phyloP scores from a whole-genome alignment of 768 basidiomycete species.

The Leucocoprinus birnbaumii region DNA sequence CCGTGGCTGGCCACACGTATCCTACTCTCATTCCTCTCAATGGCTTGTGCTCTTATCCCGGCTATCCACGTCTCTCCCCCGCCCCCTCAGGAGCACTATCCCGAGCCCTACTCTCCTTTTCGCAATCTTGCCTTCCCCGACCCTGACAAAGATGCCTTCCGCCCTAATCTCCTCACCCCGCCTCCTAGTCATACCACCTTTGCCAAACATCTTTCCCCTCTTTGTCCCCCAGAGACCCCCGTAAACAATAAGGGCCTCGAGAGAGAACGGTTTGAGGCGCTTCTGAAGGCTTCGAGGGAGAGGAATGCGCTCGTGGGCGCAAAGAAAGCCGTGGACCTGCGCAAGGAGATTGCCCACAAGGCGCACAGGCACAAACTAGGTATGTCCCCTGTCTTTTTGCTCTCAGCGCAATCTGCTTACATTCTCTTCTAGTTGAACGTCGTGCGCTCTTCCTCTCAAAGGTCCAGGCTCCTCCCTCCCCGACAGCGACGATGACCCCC shows the following conservation, averaged over 20 bases:
- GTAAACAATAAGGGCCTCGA: slow-evolving; percentile 52
- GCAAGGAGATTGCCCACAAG: slow-evolving; percentile 73
- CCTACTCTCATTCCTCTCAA: slow-evolving; percentile 26
- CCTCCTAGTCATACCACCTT: slow-evolving; percentile 45
- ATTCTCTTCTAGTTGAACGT: slow-evolving; percentile 52
- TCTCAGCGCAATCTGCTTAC: not conserved
- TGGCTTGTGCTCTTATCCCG: slow-evolving; percentile 52
- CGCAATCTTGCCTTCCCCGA: slow-evolving; percentile 26
- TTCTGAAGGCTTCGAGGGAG: slow-evolving; percentile 61
- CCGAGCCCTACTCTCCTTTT: slow-evolving; percentile 67
- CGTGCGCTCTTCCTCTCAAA: slow-evolving; percentile 76
- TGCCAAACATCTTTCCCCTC: slow-evolving; percentile 45
- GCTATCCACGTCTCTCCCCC: slow-evolving; percentile 70
- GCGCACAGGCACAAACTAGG: slow-evolving; percentile 73
- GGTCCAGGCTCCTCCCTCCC: slow-evolving; percentile 63
- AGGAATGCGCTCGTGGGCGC: slow-evolving; percentile 41
- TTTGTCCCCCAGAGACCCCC: slow-evolving; percentile 38
- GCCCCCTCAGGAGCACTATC: slow-evolving; percentile 45
- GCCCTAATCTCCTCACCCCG: slow-evolving; percentile 57
- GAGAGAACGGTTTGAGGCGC: slow-evolving; percentile 56
- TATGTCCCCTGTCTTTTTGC: slow-evolving; percentile 32
- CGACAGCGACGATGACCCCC: slow-evolving; percentile 52
- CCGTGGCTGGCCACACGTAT: slow-evolving; percentile 25
- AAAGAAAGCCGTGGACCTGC: slow-evolving; percentile 52
- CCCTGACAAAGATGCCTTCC: slow-evolving; percentile 48